Evolutionary conservation across 31 red algal genomes (phyloP).

Genomic region (Endocladia muricata): DNA sequence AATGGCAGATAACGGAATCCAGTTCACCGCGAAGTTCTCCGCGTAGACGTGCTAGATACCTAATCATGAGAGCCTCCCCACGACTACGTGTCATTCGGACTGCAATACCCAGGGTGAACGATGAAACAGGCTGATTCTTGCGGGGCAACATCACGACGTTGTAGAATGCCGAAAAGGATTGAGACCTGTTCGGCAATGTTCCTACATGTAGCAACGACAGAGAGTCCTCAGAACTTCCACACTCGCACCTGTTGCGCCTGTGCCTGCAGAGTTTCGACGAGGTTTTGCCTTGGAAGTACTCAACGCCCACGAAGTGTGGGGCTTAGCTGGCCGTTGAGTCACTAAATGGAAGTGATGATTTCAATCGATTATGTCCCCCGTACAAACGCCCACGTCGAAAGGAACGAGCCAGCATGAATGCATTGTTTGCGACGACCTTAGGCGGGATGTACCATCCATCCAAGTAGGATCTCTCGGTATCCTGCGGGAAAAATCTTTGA

Average conservation of each 20-base stretch:
- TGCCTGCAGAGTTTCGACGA: no score
- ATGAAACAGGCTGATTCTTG: constrained; percentile 6
- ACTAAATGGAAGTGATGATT: neutral
- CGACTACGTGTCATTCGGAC: constrained; percentile 26
- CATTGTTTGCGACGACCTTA: neutral
- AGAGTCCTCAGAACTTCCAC: neutral
- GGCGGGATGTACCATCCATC: neutral
- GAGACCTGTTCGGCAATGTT: constrained; percentile 6
- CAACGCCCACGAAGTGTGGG: no score
- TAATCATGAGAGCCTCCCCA: neutral
- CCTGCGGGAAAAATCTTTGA: neutral
- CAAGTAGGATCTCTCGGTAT: neutral
- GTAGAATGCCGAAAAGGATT: neutral
- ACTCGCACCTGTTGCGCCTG: no score
- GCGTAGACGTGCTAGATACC: neutral
- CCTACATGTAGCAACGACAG: constrained; percentile 17
- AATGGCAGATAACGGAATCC: constrained; percentile 25
- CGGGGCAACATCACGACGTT: neutral
- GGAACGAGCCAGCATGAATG: neutral
- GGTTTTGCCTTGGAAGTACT: neutral
- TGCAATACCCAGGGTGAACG: no score
- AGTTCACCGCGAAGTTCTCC: constrained; percentile 12
- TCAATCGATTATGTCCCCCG: neutral
- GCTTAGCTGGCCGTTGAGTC: neutral
- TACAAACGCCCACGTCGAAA: neutral